A percentile compares a stretch with the other conserved stretches of the same genome.
These are phyloP conservation scores for Candida stauntonica DNA, from an alignment of 805 yeast species.

Conservation along the genomic window DNA sequence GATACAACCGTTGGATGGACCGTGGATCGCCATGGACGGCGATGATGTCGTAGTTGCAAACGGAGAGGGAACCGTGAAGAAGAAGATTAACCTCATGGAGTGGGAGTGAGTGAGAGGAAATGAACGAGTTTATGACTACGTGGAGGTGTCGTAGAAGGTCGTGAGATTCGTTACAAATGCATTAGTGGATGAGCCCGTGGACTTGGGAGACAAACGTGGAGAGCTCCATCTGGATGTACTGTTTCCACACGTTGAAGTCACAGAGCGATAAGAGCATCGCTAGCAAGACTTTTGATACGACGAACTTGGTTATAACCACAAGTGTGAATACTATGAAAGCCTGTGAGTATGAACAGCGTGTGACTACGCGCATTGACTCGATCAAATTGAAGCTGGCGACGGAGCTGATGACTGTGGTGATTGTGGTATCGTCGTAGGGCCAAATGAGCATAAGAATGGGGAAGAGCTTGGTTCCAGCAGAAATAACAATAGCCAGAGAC, in stretches of 20 bases:
- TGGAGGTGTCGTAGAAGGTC: too few species aligned
- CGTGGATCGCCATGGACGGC: slow-evolving; percentile 71
- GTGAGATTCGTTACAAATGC: not conserved
- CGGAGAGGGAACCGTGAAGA: slow-evolving; percentile 35
- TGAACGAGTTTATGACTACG: too few species aligned
- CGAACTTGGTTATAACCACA: slow-evolving; percentile 9
- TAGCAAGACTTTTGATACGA: slow-evolving; percentile 16
- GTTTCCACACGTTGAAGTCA: not conserved
- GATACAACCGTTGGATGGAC: slow-evolving; percentile 72
- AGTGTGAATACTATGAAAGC: slow-evolving; percentile 11
- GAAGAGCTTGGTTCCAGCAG: slow-evolving; percentile 76
- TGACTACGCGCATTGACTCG: slow-evolving; percentile 54
- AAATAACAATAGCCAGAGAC: slow-evolving; percentile 64
- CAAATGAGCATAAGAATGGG: slow-evolving; percentile 94
- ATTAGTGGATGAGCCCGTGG: not conserved
- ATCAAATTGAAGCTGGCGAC: slow-evolving; percentile 58
- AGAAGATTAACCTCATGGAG: slow-evolving; percentile 34
- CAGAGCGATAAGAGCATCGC: slow-evolving; percentile 14
- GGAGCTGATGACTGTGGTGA: slow-evolving; percentile 53
- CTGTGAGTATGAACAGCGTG: slow-evolving; percentile 23
- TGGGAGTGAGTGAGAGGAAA: slow-evolving; percentile 33
- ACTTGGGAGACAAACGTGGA: not conserved
- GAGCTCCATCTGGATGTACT: slow-evolving; percentile 1
- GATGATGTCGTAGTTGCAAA: slow-evolving; percentile 47
- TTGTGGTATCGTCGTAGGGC: slow-evolving; percentile 86